These are phyloP conservation scores for Yarrowia deformans DNA, from an alignment of 805 yeast genomes.

Conservation along the genomic window DNA sequence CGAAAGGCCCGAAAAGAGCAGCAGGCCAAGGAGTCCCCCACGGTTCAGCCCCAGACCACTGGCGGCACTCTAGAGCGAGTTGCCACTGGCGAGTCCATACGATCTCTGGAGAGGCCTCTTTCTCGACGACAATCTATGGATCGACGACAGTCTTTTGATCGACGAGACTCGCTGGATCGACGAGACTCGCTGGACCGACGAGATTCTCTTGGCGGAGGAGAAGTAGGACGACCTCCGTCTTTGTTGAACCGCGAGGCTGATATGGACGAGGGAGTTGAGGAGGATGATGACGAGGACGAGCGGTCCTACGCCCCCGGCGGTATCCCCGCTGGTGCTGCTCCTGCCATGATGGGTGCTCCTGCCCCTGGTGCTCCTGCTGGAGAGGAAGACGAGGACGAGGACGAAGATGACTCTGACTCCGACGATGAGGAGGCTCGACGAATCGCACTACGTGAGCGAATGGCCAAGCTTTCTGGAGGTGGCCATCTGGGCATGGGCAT, in stretches of 20 bases:
- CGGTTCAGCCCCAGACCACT: slow-evolving; percentile 38
- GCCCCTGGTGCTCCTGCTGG: slow-evolving; percentile 43
- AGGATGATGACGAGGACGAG: slow-evolving; percentile 26
- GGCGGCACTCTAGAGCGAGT: slow-evolving; percentile 35
- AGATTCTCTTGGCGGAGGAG: slow-evolving; percentile 18
- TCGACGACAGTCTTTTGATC: slow-evolving; percentile 22
- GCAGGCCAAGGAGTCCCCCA: slow-evolving; percentile 12
- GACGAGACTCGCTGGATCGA: slow-evolving; percentile 31
- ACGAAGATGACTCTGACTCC: slow-evolving; percentile 50
- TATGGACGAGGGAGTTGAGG: slow-evolving; percentile 27
- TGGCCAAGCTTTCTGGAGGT: slow-evolving; percentile 95
- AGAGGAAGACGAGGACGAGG: slow-evolving; percentile 48
- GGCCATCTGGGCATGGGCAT: slow-evolving; percentile 56
- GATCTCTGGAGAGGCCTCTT: slow-evolving; percentile 26
- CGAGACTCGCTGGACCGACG: slow-evolving; percentile 30
- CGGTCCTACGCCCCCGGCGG: neutral
- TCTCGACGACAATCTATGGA: slow-evolving; percentile 34
- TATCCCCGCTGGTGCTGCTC: slow-evolving; percentile 10
- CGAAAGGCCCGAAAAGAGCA: slow-evolving; percentile 42
- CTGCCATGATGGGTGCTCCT: slow-evolving; percentile 35
- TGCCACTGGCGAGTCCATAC: slow-evolving; percentile 39
- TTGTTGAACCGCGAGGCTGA: slow-evolving; percentile 17
- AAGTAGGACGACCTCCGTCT: slow-evolving; percentile 17
- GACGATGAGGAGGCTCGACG: slow-evolving; percentile 66
- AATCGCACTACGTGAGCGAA: slow-evolving; percentile 81